Evolutionary conservation across 345 rosid species (phyloP), one percentile per base, ranked within the genome.

Genomic region (Clausena lansium): DNA sequence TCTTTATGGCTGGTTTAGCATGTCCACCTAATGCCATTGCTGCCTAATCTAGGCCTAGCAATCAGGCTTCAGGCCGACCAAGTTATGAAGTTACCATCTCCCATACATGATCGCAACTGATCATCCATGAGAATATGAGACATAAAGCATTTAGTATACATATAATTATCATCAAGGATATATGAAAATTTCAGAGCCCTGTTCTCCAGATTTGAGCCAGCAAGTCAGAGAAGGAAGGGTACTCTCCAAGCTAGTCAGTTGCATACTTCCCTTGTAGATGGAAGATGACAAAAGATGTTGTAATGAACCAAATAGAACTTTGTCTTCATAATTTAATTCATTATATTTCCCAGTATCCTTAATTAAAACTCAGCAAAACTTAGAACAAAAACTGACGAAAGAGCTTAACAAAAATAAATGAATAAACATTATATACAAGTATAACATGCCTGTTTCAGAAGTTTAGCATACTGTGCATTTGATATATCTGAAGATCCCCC

Each of bases 401-500:
- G 27, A 20, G 10, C n/a, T 22, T 19, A 2, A 4, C 73, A 65
- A 39, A 24, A 30, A 38, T 14, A 60, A 38, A 35, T 50, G 25
- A 71, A 66, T 0, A n/a, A 64, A 25, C 11, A 71, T 54, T 30
- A 38, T 30, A 20, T 28, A 17, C 32, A 60, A 62, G 67, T 33
- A 39, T 30, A 11, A 79, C 85, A 65, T 81, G 74, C 87, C 81
- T 77, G 87, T 76, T 70, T 82, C 68, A 84, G 69, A 64, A 84
- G 83, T 70, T 74, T 81, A 77, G 77, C 60, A 57, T 77, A 84
- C 52, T 84, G 81, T 36, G 77, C 79, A 74, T 76, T 82, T 24
- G 87, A 79, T 77, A 84, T 76, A 59, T 72, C 63, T 58, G 79
- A 77, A 76, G 72, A 68, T 73, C 68, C 75, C 65, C 79, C 73